Evolutionary conservation across 2,329 filamentous ascomycete genomes (phyloP), one percentile per base, ranked within the genome.

Genomic region (Ceratocystis lukuohia): DNA sequence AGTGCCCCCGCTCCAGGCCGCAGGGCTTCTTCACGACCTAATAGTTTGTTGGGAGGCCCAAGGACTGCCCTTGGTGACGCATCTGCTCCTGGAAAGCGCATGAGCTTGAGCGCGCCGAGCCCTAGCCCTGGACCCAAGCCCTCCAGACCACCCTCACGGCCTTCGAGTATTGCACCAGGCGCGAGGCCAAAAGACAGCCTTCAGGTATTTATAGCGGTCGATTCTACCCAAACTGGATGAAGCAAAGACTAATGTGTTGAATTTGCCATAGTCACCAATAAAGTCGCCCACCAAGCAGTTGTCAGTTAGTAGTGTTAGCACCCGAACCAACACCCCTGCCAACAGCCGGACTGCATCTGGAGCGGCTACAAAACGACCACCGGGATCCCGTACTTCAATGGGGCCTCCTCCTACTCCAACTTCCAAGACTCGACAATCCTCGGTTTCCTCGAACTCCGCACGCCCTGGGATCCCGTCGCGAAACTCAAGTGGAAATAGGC

Each of bases 241-340:
- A 25, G 20, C 17, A 5, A 70, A n/a, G 25, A 50, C 28, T 25
- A 53, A 10, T 10, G 64, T 64, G 30, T 45, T 61, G 30, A 64
- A 33, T 28, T 56, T 50, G 70, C 8, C 8, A 37, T 66, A 91
- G 85, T 91, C 87, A 67, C 88, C 89, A 1, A 86, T 84, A 0
- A 92, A 89, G 72, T 92, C 88, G 1, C 89, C 89, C 1, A 89
- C 87, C 2, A 94, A 94, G 73, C 87, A 89, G 71, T 74, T 66
- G 25, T 53, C 64, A 20, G 61, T 22, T 30, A 86, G 82, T 70
- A 74, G 80, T 4, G 77, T 80, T 1, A 82, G 80, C 0, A 87
- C 87, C 50, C 79, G 86, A 71, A 89, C 85, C 12, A 82, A 77
- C 48, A 89, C 86, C 1, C 85, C 88, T 0, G 82, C 85, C 50